These are phyloP conservation scores for Leccinum griseonigrum DNA, from an alignment of 1,284 basidiomycete species.

Conservation along the genomic window DNA sequence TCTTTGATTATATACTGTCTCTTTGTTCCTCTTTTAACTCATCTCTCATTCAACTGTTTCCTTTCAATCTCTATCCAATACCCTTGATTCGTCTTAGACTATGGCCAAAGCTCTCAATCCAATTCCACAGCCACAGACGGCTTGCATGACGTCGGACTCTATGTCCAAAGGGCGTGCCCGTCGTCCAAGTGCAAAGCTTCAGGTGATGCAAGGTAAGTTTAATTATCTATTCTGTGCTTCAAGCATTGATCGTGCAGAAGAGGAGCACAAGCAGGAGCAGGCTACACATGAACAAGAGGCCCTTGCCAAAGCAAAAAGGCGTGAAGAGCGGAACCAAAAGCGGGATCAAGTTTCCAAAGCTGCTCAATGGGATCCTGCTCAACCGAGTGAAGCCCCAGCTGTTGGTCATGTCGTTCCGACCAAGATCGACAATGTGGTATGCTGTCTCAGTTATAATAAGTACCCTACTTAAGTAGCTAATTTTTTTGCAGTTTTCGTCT, in stretches of 20 bases:
- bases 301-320: not conserved
- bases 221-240: not conserved
- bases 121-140: not conserved
- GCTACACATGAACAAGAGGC: not conserved
- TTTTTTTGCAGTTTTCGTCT: not conserved
- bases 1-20: not conserved
- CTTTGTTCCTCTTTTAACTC: not conserved
- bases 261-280: not conserved
- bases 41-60: not conserved
- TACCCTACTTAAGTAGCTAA: not conserved
- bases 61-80: not conserved
- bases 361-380: not conserved
- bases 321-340: not conserved
- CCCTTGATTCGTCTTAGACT: not conserved
- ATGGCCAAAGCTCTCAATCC: not conserved
- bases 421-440: not conserved
- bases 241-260: not conserved
- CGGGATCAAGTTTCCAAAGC: not conserved
- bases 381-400: not conserved
- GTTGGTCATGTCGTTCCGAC: not conserved
- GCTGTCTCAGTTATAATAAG: not conserved
- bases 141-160: not conserved
- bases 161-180: not conserved
- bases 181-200: not conserved
- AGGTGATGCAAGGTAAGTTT: not conserved